These are phyloP conservation scores for Centaurea solstitialis DNA, from an alignment of 129 eudicot species.

Conservation along the genomic window DNA sequence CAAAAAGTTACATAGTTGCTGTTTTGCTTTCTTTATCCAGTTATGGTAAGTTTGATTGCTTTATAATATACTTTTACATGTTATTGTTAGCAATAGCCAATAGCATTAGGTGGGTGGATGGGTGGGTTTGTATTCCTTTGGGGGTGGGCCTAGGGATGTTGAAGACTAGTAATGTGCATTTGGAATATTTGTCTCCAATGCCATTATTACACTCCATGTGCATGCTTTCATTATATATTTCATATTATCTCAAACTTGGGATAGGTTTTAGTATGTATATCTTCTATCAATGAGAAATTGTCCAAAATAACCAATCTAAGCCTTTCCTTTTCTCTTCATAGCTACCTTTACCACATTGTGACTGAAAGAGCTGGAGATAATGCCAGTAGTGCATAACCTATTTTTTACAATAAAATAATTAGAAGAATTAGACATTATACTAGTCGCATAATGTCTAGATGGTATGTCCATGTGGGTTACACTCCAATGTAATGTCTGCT, in stretches of 20 bases:
- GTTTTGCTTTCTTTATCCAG: not conserved
- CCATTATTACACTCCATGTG: not conserved
- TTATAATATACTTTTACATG: not conserved
- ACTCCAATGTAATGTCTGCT: no score
- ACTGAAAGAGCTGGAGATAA: no score
- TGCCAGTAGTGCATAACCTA: no score
- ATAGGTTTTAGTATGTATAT: no score
- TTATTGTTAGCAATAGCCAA: not conserved
- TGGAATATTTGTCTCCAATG: not conserved
- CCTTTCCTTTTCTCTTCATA: no score
- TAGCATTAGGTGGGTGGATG: not conserved
- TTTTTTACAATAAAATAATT: no score
- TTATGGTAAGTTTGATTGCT: not conserved
- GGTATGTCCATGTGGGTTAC: no score
- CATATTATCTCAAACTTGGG: not conserved
- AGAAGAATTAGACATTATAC: no score
- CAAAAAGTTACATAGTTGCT: not conserved
- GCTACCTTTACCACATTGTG: no score
- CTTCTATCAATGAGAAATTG: no score
- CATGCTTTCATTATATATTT: not conserved
- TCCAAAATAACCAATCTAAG: no score
- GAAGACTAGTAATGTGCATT: slow-evolving; percentile 1
- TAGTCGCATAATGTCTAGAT: no score
- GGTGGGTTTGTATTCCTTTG: not conserved
- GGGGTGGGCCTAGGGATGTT: not conserved